phyloP scores from a whole-genome alignment of 75 land plant genomes.

The Pinus tabuliformis region DNA sequence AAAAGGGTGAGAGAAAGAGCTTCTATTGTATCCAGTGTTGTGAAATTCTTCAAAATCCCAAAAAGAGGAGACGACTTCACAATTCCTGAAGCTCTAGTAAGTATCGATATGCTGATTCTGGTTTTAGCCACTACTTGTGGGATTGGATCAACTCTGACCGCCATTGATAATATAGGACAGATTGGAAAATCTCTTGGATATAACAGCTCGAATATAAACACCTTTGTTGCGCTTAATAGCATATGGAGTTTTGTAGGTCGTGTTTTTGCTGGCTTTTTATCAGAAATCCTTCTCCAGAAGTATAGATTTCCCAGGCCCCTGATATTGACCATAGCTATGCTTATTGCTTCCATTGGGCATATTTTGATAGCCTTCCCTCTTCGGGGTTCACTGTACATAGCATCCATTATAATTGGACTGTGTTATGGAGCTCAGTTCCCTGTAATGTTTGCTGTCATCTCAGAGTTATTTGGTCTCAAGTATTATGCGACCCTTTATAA shows the following conservation, averaged over 20 bases:
- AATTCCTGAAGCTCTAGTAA: slow-evolving; percentile 3
- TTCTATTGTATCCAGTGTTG: neutral
- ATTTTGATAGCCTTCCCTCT: slow-evolving; percentile 31
- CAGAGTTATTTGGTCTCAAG: too few species aligned
- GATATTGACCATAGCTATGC: slow-evolving; percentile 12
- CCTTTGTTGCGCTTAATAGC: slow-evolving; percentile 17
- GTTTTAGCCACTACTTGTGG: too few species aligned
- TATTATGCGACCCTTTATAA: too few species aligned
- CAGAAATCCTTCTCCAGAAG: slow-evolving; percentile 33
- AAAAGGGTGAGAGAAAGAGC: neutral
- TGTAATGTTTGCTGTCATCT: slow-evolving; percentile 21
- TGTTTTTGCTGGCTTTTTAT: slow-evolving; percentile 46
- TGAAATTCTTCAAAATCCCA: neutral
- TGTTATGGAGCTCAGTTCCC: slow-evolving; percentile 57
- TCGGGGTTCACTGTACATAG: slow-evolving; percentile 9
- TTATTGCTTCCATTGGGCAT: slow-evolving; percentile 24
- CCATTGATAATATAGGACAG: slow-evolving; percentile 51
- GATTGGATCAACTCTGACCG: slow-evolving; percentile 24
- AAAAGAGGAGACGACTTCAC: slow-evolving; percentile 43
- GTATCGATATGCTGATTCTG: too few species aligned
- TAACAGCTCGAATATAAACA: slow-evolving; percentile 20
- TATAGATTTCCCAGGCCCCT: slow-evolving; percentile 27
- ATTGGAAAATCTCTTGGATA: slow-evolving; percentile 60
- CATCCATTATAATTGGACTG: slow-evolving; percentile 49
- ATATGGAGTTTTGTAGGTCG: slow-evolving; percentile 59